Conservation (phyloP, 2,329 filamentous ascomycete genomes). For the Seiridium cupressi region DNA sequence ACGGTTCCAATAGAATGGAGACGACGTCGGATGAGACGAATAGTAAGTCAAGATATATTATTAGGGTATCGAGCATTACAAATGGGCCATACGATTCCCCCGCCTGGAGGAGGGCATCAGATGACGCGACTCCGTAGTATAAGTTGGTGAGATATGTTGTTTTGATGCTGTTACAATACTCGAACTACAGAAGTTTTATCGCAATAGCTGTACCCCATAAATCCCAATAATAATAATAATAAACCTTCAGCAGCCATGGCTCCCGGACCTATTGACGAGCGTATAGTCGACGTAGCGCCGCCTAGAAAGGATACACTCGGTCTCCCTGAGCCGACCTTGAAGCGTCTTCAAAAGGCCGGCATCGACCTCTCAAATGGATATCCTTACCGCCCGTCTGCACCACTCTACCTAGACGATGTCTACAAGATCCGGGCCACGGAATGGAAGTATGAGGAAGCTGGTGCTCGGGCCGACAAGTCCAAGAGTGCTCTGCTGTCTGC, state of each 20-base stretch:
- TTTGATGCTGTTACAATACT: too few species aligned
- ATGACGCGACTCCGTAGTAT: neutral
- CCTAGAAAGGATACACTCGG: conserved; percentile 64
- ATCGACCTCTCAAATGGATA: conserved; percentile 70
- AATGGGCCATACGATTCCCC: neutral
- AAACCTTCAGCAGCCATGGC: conserved; percentile 31
- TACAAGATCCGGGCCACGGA: conserved; percentile 61
- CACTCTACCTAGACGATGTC: conserved; percentile 68
- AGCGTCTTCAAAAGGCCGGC: conserved; percentile 64
- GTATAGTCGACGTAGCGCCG: conserved; percentile 61
- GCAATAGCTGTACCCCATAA: too few species aligned
- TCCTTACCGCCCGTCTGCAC: conserved; percentile 66
- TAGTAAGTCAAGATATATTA: neutral
- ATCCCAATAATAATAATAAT: too few species aligned
- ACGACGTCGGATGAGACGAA: neutral
- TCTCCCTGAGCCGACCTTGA: conserved; percentile 55
- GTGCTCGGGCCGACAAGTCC: conserved; percentile 61
- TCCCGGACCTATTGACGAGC: conserved; percentile 58
- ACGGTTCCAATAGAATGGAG: neutral
- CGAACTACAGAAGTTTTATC: too few species aligned
- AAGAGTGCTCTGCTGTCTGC: conserved; percentile 61
- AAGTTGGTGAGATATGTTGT: neutral
- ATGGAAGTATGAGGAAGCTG: conserved; percentile 57
- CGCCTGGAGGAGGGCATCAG: neutral
- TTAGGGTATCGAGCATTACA: conserved; percentile 5